Evolutionary conservation across 148 eudicot species (phyloP), one percentile per base, ranked within the genome.

Genomic region (Cornus kousa): DNA sequence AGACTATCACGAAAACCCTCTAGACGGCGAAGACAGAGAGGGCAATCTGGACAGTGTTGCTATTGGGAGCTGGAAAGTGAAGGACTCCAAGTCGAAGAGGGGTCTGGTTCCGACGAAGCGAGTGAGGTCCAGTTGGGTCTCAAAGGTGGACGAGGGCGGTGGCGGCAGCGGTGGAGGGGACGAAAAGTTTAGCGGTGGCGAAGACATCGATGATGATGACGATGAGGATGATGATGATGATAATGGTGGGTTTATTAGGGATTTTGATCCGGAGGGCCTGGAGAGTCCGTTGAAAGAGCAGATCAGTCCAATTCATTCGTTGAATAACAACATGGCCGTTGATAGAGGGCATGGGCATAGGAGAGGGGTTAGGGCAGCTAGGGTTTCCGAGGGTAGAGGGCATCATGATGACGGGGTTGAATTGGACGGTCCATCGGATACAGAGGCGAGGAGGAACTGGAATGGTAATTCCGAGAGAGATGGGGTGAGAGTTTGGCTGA

Each of bases 401-500:
- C 24, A 39, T 57, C 70, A 80, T 28, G 80, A 80, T 28, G 80
- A 80, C 60, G 80, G 79, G 80, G 83, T 74, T 75, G 87, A 86
- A 24, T 72, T 83, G 48, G 88, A 86, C 43, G 88, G 77, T 13
- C 84, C 81, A 0, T 83, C 79, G 5, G 89, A 85, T 71, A 79
- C 76, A 2, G 82, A 76, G 2, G 68, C 62, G 6, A 73, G 69
- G 4, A 73, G 69, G 35, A 75, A 83, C 74, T 73, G 84, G 84
- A 77, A 81, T 9, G 48, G 48, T 12, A 75, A 80, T 48, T 68
- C 40, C 69, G 85, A 86, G 23, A 70, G 85, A 64, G 83, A 89
- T 74, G 92, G 90, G 40, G 90, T 92, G 39, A 87, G 83, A 84
- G 85, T 76, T 79, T 90, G 96, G 93, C 77, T 92, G 67, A 59